Percentiles rank a stretch among this genome's conserved stretches.
These are phyloP conservation scores for Calonectria hongkongensis DNA, from an alignment of 2,329 filamentous ascomycete genomes.

Conservation along the genomic window DNA sequence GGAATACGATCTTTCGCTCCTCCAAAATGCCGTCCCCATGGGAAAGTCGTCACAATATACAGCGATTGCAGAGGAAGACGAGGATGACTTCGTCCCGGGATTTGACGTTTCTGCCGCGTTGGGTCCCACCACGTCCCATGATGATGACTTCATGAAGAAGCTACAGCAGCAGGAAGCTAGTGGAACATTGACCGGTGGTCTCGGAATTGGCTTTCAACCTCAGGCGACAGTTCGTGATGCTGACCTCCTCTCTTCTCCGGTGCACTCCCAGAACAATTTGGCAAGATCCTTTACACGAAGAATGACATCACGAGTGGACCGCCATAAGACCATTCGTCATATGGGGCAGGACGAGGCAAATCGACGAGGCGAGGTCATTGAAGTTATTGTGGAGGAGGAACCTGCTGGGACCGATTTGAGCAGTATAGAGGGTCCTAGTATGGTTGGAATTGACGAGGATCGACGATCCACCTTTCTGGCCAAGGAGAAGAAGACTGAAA, in stretches of 20 bases:
- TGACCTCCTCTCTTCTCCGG: constrained; percentile 67
- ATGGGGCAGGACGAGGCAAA: constrained; percentile 76
- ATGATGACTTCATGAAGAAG: constrained; percentile 65
- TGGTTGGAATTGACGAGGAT: constrained; percentile 54
- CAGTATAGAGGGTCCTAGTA: constrained; percentile 67
- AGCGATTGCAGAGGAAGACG: constrained; percentile 57
- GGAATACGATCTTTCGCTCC: constrained; percentile 65
- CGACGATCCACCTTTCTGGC: constrained; percentile 62
- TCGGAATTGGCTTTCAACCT: constrained; percentile 72
- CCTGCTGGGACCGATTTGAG: constrained; percentile 70
- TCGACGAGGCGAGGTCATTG: constrained; percentile 74
- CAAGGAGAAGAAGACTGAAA: constrained; percentile 63
- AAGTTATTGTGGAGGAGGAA: constrained; percentile 70
- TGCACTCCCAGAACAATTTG: constrained; percentile 59
- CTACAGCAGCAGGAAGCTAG: constrained; percentile 72
- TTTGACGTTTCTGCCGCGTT: constrained; percentile 69
- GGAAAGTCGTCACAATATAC: constrained; percentile 59
- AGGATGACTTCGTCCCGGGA: constrained; percentile 57
- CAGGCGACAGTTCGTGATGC: constrained; percentile 68
- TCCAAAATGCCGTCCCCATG: constrained; percentile 64
- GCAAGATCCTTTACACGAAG: constrained; percentile 65
- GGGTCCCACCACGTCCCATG: constrained; percentile 67
- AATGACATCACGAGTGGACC: constrained; percentile 51
- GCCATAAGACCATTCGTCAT: constrained; percentile 66
- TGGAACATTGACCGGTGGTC: constrained; percentile 74